Evolutionary conservation across 257 asterid genomes (phyloP), one percentile per base, ranked within the genome.

Genomic region (Verbascum thapsus): DNA sequence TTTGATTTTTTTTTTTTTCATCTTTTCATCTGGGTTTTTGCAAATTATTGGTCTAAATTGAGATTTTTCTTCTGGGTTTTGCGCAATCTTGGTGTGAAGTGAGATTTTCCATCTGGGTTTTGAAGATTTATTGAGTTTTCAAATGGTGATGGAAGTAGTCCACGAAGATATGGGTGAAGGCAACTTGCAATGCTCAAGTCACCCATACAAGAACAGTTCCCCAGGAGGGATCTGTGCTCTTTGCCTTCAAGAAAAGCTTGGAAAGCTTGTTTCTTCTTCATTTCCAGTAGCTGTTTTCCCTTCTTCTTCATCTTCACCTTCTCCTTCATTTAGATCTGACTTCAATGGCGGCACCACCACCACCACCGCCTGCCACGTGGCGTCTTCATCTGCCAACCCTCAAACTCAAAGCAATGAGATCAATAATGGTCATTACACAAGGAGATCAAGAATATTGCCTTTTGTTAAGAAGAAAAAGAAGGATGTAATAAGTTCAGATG

Each of bases 141-240:
- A 65, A 74, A 89, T 90, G 97, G 99, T 88, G 72, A 85, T 84
- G 95, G 97, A 94, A 70, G 96, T 88, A 44, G 88, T 90, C 80
- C 97, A 84, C 61, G 99, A 94, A 64, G 99, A 94, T 32, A 78
- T 83, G 86, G 96, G 87, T 1, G 99, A 88, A 26, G 90, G n/a
- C n/a, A n/a, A 37, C 73, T 83, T 83, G 88, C 94, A 83, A 56
- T 94, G 99, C 70, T 61, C 80, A 7, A 82, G 81, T 63, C 99
- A 94, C 39, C 96, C 95, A 0, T 83, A 82, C 88, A 85, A 84
- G 12, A 94, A 78, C 85, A 94, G 80, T 62, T 80, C 80, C 13
- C 92, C 95, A 7, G 99, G 99, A 39, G 99, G 99, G 74, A 84
- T 94, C 79, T 94, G 99, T 74, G 98, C 95, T 6, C 76, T 84